Evolutionary conservation across 148 eudicot species (phyloP), one percentile per base, ranked within the genome.

Genomic region (Heliosperma pusillum): DNA sequence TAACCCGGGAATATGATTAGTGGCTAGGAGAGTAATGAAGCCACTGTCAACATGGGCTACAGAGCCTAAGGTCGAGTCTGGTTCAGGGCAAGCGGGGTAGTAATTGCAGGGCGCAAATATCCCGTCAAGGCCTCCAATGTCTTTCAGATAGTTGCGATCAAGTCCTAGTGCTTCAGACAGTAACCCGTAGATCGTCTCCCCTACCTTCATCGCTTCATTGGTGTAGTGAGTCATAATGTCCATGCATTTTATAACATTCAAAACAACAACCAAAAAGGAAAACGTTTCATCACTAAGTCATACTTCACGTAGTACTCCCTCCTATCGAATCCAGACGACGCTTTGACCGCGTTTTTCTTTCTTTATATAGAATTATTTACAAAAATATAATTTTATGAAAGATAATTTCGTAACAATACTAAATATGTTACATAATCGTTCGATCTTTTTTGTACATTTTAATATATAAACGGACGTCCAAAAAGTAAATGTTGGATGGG

Each of bases 21-120:
- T 20, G 19, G 56, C 58, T 10, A 74, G 69, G 8, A 74, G 20
- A 47, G 77, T 74, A 25, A 74, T 74, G 60, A 74, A 74, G 70
- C 77, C 77, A 27, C 69, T 74, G n/a, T 74, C 77, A 6, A 40
- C 77, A 47, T 74, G 77, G 19, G 77, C 10, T 4, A 57, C 10
- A 0, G 77, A 74, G 3, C 77, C 70, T 27, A 63, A 0, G 19
- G 77, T 47, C n/a, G 25, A 17, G 5, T 63, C 69, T n/a, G 47
- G 77, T 10, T 74, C 59, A 40, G 70, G 77, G 13, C 77, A 74
- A 40, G 69, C 69, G 5, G 70, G 77, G 60, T 74, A 74, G 69
- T 74, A 74, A 44, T 74, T 63, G 70, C 77, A 62, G 10, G 60
- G 58, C 0, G 59, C 45, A 19, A 74, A 72, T 9, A 36, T 58